A percentile compares a stretch with the other conserved stretches of the same genome.
Evolutionary conservation across 2,329 filamentous ascomycete species (phyloP).

Genomic region (Ophiostoma piceae): DNA sequence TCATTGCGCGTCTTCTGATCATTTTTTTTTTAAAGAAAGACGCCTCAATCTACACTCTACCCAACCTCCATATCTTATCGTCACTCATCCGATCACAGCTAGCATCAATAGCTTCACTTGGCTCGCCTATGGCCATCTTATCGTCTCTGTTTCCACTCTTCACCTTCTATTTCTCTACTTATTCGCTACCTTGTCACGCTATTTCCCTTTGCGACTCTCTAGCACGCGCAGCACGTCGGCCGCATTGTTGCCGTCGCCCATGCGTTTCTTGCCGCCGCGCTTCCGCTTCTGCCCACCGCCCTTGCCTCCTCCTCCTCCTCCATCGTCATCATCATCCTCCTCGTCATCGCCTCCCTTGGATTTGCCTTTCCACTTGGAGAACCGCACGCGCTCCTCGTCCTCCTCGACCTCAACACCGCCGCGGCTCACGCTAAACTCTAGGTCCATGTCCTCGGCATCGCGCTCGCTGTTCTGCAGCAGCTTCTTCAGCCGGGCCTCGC

Average conservation of each 20-base stretch:
- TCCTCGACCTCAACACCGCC: conserved; percentile 80
- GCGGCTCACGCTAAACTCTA: conserved; percentile 86
- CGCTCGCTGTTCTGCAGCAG: conserved; percentile 70
- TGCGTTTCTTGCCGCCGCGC: conserved; percentile 67
- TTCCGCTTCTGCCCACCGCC: conserved; percentile 52
- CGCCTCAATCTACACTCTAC: background rate
- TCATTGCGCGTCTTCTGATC: background rate
- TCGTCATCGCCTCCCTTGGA: conserved; percentile 41
- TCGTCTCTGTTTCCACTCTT: background rate
- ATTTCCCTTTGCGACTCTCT: conserved; percentile 48
- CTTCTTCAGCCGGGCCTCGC: conserved; percentile 63
- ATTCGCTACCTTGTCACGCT: background rate
- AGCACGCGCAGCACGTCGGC: conserved; percentile 76
- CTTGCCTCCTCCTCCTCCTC: conserved; percentile 42
- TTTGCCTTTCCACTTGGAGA: conserved; percentile 52
- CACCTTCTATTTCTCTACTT: background rate
- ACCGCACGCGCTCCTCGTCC: conserved; percentile 58
- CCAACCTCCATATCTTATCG: background rate
- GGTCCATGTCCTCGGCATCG: conserved; percentile 85
- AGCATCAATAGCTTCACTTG: background rate
- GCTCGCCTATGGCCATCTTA: background rate
- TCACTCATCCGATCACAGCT: background rate
- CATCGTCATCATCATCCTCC: conserved; percentile 45
- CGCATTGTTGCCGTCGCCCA: conserved; percentile 72
- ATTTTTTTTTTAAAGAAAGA: background rate